phyloP scores from a whole-genome alignment of 2,329 filamentous ascomycete species.

The Pseudogymnoascus sp. region DNA sequence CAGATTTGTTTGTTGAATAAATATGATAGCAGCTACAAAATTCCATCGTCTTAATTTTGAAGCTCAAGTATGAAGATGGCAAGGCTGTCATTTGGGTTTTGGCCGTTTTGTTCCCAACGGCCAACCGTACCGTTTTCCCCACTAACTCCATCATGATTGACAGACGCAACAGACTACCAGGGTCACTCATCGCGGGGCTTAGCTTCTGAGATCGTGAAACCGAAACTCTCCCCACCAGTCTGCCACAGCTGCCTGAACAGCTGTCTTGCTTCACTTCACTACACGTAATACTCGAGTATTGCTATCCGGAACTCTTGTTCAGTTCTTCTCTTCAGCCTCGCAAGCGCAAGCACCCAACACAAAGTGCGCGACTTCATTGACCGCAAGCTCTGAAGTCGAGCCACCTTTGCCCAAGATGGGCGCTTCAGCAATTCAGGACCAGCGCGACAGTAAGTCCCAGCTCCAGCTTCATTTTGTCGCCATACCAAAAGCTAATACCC shows the following conservation, averaged over 20 bases:
- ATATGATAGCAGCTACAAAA: background rate
- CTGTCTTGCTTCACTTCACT: background rate
- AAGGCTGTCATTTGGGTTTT: background rate
- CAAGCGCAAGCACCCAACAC: background rate
- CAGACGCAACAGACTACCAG: constrained; percentile 1
- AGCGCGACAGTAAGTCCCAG: constrained; percentile 58
- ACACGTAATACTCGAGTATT: background rate
- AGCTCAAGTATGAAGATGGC: background rate
- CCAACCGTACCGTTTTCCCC: background rate
- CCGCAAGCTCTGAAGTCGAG: background rate
- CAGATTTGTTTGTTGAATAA: background rate
- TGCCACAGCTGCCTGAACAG: background rate
- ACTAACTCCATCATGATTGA: background rate
- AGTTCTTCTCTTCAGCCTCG: background rate
- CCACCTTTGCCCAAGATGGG: constrained; percentile 55
- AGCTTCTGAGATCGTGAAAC: constrained; percentile 6
- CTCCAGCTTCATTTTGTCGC: background rate
- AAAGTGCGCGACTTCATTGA: background rate
- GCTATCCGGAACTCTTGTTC: background rate
- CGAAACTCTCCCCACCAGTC: constrained; percentile 3
- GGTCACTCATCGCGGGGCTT: constrained; percentile 5
- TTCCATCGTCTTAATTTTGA: background rate
- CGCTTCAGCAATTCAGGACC: constrained; percentile 75
- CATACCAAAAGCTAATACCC: background rate
- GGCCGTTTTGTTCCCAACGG: background rate